Base-by-base conservation (phyloP, 2,329 filamentous ascomycete species). In the Ceratocystis eucalypticola region DNA sequence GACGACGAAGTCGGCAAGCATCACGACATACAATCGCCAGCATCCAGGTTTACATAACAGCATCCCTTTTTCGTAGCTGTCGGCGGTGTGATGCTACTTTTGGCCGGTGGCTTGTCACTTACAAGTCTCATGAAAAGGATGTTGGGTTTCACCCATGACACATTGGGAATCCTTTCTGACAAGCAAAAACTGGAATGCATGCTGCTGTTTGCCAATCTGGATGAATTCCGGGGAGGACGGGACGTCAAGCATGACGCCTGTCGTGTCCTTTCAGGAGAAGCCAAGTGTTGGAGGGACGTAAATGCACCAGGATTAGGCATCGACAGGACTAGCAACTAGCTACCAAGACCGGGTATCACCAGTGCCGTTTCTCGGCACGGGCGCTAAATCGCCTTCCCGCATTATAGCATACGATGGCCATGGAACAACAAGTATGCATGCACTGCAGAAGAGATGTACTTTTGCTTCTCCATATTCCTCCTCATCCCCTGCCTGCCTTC, bases 141-240 rank as follows among this genome's bases (percentile, higher is more conserved):
- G 12, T 25, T 20, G 20, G 50, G 50, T 30, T 55, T 30, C 50
- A 55, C 25, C 22, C 50, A 30, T 65, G 46, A 65, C 63, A 20
- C 41, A 65, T 65, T 22, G 6, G 15, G 20, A 28, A 59, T 59
- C 63, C 63, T 65, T 65, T 41, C 37, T 65, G 63, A 65, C 63
- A 65, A 22, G 25, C 20, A 25, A 37, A 65, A 65, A 65, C 50
- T 55, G 4, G 20, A 15, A 25, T 55, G 50, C 25, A 22, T 20
- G 50, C 22, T 5, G 50, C 22, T 55, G 50, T 55, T 55, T 20
- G 7, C 22, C 10, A 25, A 25, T 55, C 17, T 28, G 17, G 50
- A 55, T 25, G 7, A 25, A 50, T n/a, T 22, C 46, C 17, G 46
- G 8, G 46, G 17, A 50, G 6, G 46, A 15, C 5, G 46, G 33